Evolutionary conservation across 2,329 filamentous ascomycete species (phyloP), one percentile per base, ranked within the genome.

Genomic region (Aureobasidium sp.): DNA sequence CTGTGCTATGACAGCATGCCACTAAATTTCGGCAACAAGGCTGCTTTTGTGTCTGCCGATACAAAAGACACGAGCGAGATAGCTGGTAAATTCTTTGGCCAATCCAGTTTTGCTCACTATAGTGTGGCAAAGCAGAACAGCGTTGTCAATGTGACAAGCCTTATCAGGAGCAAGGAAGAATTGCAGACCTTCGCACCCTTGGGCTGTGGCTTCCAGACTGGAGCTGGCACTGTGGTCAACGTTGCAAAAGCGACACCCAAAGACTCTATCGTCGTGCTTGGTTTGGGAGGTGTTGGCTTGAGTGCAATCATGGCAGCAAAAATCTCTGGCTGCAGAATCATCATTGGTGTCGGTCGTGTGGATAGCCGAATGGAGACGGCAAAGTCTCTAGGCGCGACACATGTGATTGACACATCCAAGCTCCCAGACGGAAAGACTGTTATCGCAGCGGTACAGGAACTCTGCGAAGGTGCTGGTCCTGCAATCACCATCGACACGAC

Each of bases 401-500:
- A 76, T 62, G 69, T 72, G 3, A 66, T 77, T 25, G 71, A 77
- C 62, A 68, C 72, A 13, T 69, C 67, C 8, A 71, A 70, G 32
- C 62, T 74, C 14, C 61, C 62, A 16, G 70, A 70, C 32, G 70
- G 69, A 49, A 70, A 72, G 50, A 67, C 66, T 3, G 65, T 79
- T 1, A 68, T 67, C 0, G 68, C 72, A 37, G 73, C 72, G 3
- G 69, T 79, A n/a, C 66, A 68, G 21, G 71, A 72, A 6, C 64
- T 76, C 3, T 71, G 72, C 0, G 70, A 72, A 3, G 72, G 70
- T 0, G 63, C 74, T 0, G 80, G 80, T 0, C 72, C 77, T 0
- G 77, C 75, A 2, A 69, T 81, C 37, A 74, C 73, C 5, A 73
- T 83, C 55, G 81, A 83, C 59, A 82, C 80, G 0, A 82, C 78